phyloP scores from a whole-genome alignment of 2,329 filamentous ascomycete species.

The Aspergillus hiratsukae region DNA sequence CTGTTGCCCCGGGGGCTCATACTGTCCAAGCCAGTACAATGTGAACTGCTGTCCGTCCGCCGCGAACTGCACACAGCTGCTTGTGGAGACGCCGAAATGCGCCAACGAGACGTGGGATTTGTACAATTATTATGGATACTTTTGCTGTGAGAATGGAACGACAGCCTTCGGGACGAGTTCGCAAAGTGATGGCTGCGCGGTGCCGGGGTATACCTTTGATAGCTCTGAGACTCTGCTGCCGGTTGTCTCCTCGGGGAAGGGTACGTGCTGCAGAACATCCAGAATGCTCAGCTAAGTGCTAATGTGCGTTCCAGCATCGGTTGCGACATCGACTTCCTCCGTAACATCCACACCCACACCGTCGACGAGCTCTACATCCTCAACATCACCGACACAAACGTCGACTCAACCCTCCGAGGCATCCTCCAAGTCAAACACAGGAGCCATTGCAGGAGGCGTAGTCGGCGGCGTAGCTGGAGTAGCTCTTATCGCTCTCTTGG shows the following conservation, averaged over 20 bases:
- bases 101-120: not conserved
- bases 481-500: conserved; percentile 3
- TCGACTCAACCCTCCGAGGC: not conserved
- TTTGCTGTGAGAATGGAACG: not conserved
- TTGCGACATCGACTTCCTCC: not conserved
- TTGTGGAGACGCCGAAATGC: not conserved
- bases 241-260: not conserved
- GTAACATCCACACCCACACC: not conserved
- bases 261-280: not conserved
- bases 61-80: not conserved
- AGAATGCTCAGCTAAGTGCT: not conserved
- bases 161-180: not conserved
- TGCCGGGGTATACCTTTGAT: not conserved
- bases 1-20: not conserved
- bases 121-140: not conserved
- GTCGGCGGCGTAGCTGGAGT: conserved; percentile 11
- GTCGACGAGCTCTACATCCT: not conserved
- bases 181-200: not conserved
- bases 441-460: conserved; percentile 9
- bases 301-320: not conserved
- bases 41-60: not conserved
- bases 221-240: not conserved
- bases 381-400: not conserved
- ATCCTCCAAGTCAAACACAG: not conserved
- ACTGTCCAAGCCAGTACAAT: not conserved